These are phyloP conservation scores for Phytophthora podocarpi DNA, from an alignment of 352 stramenopile genomes.

Conservation along the genomic window DNA sequence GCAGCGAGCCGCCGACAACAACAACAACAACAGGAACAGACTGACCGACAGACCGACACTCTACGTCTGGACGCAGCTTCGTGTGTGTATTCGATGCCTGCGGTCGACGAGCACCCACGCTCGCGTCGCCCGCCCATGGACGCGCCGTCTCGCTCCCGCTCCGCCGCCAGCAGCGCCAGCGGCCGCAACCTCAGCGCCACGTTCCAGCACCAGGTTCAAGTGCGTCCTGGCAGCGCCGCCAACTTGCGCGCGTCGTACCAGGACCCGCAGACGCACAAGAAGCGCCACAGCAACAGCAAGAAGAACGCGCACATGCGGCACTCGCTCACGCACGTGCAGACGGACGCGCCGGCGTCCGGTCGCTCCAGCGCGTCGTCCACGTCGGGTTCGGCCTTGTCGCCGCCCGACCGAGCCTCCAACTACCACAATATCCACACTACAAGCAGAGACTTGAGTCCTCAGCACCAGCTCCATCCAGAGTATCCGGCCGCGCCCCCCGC, in stretches of 20 bases:
- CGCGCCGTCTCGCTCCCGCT: constrained; percentile 15
- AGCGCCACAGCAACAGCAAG: constrained; percentile 32
- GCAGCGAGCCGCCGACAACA: no score
- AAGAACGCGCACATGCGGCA: constrained; percentile 46
- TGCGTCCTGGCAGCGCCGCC: constrained; percentile 10
- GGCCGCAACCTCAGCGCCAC: constrained; percentile 25
- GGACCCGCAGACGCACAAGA: constrained; percentile 33
- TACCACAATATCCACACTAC: constrained; percentile 28
- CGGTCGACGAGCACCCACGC: constrained; percentile 36
- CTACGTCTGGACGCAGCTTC: not conserved
- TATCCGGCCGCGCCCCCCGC: constrained; percentile 33
- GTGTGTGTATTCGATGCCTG: constrained; percentile 32
- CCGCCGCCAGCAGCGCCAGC: constrained; percentile 15
- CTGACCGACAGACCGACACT: constrained; percentile 7
- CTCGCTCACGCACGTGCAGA: constrained; percentile 56
- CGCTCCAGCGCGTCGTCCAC: constrained; percentile 38
- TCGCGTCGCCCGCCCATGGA: constrained; percentile 17
- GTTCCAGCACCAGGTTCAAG: constrained; percentile 42
- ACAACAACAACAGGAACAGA: not conserved
- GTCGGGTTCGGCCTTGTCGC: constrained; percentile 31
- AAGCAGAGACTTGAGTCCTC: constrained; percentile 34
- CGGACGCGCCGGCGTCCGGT: constrained; percentile 25
- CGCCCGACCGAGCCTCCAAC: constrained; percentile 26
- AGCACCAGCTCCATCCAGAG: constrained; percentile 39
- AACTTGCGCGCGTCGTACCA: constrained; percentile 43